These are phyloP conservation scores for Cercophora scortea DNA, from an alignment of 495 filamentous ascomycete species.

Conservation along the genomic window DNA sequence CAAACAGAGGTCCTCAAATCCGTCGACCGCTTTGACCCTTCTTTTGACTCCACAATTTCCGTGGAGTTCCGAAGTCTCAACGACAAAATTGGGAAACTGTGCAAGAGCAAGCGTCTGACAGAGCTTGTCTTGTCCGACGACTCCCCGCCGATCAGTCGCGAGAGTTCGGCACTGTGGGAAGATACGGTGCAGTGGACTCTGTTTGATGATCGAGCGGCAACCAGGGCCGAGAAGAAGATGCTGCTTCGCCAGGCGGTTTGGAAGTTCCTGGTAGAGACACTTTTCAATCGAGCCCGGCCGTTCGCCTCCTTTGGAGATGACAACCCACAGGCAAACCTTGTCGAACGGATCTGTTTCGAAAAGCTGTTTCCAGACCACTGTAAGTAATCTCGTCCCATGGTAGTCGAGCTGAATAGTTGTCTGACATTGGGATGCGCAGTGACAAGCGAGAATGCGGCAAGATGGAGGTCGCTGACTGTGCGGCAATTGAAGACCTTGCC, in stretches of 20 bases:
- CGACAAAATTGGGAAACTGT: background rate
- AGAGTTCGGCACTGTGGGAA: background rate
- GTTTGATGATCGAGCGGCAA: background rate
- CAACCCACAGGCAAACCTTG: background rate
- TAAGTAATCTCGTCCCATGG: background rate
- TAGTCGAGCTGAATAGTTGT: background rate
- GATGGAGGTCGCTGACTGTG: background rate
- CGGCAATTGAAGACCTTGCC: background rate
- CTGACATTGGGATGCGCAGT: background rate
- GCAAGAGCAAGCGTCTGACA: background rate
- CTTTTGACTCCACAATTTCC: background rate
- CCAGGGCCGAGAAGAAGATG: background rate
- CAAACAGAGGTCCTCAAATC: background rate
- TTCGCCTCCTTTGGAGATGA: background rate
- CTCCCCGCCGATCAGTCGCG: background rate
- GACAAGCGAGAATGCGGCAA: background rate
- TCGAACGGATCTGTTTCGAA: background rate
- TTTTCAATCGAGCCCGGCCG: background rate
- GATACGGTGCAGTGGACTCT: background rate
- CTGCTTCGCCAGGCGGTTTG: conserved; percentile 1
- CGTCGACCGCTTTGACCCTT: conserved; percentile 1
- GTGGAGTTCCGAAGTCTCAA: background rate
- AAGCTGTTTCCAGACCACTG: conserved; percentile 1
- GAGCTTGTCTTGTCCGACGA: background rate
- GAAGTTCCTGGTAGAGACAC: background rate